Evolutionary conservation across 148 eudicot genomes (phyloP).

Genomic region (Diospyros kaki): DNA sequence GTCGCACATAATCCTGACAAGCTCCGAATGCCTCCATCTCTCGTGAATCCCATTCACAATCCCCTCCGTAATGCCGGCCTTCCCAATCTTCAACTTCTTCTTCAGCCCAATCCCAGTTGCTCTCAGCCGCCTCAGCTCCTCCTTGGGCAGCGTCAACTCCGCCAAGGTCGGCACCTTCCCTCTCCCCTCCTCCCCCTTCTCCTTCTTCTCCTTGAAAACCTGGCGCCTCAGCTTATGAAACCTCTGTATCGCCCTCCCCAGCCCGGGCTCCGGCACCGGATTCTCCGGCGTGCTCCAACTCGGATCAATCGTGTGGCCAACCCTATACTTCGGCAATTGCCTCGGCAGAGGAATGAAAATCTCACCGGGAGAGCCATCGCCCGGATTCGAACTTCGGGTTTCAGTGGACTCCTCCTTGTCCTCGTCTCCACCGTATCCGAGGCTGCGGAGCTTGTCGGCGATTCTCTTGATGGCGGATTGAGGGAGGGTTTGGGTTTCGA

Average conservation of each 20-base stretch:
- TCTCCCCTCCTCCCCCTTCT: constrained; percentile 22
- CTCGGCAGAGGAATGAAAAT: constrained; percentile 68
- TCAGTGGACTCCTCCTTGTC: not conserved
- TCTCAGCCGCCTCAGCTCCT: constrained; percentile 68
- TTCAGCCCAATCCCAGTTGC: constrained; percentile 53
- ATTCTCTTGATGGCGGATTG: constrained; percentile 86
- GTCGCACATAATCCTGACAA: constrained; percentile 70
- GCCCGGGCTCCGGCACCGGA: constrained; percentile 69
- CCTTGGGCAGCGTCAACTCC: constrained; percentile 49
- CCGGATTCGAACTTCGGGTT: not conserved
- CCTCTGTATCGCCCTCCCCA: constrained; percentile 45
- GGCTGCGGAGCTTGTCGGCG: constrained; percentile 84
- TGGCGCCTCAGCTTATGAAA: constrained; percentile 40
- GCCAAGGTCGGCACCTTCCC: constrained; percentile 59
- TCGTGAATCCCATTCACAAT: constrained; percentile 93
- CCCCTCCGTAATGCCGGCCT: constrained; percentile 91
- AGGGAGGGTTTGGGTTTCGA: constrained; percentile 31
- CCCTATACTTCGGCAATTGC: constrained; percentile 60
- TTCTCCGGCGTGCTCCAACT: constrained; percentile 87
- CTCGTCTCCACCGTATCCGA: constrained; percentile 62
- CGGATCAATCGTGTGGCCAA: constrained; percentile 82
- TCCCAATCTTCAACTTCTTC: constrained; percentile 80
- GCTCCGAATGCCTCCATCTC: constrained; percentile 76
- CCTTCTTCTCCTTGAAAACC: constrained; percentile 40
- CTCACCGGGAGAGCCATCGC: constrained; percentile 39